Evolutionary conservation across 306 rosid genomes (phyloP), one percentile per base, ranked within the genome.

Genomic region (Trichosanthes cucumerina): DNA sequence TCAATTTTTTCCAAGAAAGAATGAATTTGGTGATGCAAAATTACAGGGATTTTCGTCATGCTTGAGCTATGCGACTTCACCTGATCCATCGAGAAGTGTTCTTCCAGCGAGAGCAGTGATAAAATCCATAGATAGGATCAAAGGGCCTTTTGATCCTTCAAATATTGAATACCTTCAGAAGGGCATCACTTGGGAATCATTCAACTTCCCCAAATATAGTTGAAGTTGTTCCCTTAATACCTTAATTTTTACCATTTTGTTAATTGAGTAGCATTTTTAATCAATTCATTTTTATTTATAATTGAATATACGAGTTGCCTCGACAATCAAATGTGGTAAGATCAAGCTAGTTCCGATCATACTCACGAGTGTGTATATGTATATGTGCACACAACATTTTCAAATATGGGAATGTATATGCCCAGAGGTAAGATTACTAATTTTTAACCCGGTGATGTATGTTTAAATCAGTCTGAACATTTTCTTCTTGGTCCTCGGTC

Each of bases 81-180:
- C 96, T 19, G 96, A 90, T 76, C 92, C 96, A 87, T 86, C 97
- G 50, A 90, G 75, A 79, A 89, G 97, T 80, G 79, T 93, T 62
- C 83, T 91, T 81, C 97, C 97, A 11, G 89, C 84, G 0, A 89
- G 96, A 74, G 97, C 97, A 70, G 86, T 82, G 83, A 89, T 93
- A 24, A 83, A 72, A 73, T 81, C 86, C 53, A 84, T 93, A 41
- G 96, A 93, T 83, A 90, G 86, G 86, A 83, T 91, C 70, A 88
- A 79, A 84, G 98, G 98, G 15, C 98, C 98, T 33, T 91, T 93
- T 80, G 88, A 93, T 87, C 98, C 98, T 52, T 80, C 93, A 9
- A 89, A 92, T 62, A 86, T 88, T 24, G 83, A 87, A 78, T 92
- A 92, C 83, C 56, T 93, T 78, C 82, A 90, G 46, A 86, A 86